Evolutionary conservation across 2,329 filamentous ascomycete genomes (phyloP), one percentile per base, ranked within the genome.

Genomic region (Helminthosporium solani): DNA sequence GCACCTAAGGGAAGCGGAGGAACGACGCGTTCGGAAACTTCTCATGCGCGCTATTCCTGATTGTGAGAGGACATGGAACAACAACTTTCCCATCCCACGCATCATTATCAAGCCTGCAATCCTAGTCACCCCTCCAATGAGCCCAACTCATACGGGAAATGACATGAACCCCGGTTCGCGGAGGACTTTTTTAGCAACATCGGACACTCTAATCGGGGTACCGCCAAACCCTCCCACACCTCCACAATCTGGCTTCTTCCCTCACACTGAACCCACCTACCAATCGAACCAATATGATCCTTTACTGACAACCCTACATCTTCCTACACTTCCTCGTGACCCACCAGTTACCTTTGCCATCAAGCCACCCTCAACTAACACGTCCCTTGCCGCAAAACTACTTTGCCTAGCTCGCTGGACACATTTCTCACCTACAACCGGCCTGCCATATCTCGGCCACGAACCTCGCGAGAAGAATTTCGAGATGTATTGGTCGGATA

Each of bases 361-460:
- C 5, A 31, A 35, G n/a, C 58, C 49, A 2, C 59, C 60, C n/a
- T 50, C 53, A 12, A 4, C 33, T 3, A 48, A 38, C 30, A 63
- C 64, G 58, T 58, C 59, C 2, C 14, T 37, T 11, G 20, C 55
- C 9, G 54, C 60, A 2, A 60, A 57, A 27, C 50, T 66, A 2
- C n/a, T 50, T 25, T 63, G 61, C 34, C 47, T 64, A 30, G 53
- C 56, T 3, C 60, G 61, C 47, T 65, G 60, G 61, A 65, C 63
- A 3, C 37, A 25, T 5, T 63, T 66, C 54, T 27, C 46, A 14
- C 30, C 45, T 0, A 12, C 23, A 1, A 58, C 50, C 1, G 52
- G 60, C 1, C 14, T 23, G 0, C 59, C 52, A 1, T 56, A 47
- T 20, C 48, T 64, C 1, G 34, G 46, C 18, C 12, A 31, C 14